Evolutionary conservation across 2,329 filamentous ascomycete species (phyloP).

Genomic region (Xylariaceae sp.): DNA sequence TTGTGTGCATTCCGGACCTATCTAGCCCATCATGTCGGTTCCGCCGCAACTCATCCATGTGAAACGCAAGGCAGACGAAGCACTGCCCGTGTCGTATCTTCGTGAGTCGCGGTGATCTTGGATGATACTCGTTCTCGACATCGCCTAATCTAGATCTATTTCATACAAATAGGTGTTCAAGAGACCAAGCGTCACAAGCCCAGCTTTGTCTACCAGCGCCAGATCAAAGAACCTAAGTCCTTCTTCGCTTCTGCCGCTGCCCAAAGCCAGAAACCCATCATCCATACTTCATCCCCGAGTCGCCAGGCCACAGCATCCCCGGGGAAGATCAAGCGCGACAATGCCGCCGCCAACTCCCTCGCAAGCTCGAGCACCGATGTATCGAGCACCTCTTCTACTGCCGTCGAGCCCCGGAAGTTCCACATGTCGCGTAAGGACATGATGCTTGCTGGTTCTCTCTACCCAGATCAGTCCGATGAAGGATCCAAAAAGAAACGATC

Average conservation of each 20-base stretch:
- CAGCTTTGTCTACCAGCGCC: conserved; percentile 53
- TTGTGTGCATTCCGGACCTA: background rate
- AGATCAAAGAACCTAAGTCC: conserved; percentile 33
- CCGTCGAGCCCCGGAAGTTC: conserved; percentile 45
- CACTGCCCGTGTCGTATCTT: conserved; percentile 50
- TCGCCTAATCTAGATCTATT: conserved; percentile 12
- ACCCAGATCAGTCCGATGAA: conserved; percentile 27
- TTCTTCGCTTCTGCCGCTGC: conserved; percentile 23
- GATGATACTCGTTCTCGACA: conserved; percentile 3
- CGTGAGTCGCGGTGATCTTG: conserved; percentile 36
- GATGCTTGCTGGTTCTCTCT: conserved; percentile 28
- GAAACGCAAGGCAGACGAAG: conserved; percentile 55
- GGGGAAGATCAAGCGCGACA: conserved; percentile 12
- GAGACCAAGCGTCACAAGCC: conserved; percentile 50
- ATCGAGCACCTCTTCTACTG: conserved; percentile 7
- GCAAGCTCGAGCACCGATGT: background rate
- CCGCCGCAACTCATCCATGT: conserved; percentile 56
- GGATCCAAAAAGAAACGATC: conserved; percentile 44
- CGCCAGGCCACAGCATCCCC: conserved; percentile 30
- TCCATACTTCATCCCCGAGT: conserved; percentile 43
- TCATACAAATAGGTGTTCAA: conserved; percentile 50
- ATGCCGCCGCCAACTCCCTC: conserved; percentile 3
- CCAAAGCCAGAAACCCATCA: conserved; percentile 36
- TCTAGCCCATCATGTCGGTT: conserved; percentile 42
- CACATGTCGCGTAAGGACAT: conserved; percentile 49